Conservation (phyloP, 2,329 filamentous ascomycete species). For the Pyrenophora graminea region DNA sequence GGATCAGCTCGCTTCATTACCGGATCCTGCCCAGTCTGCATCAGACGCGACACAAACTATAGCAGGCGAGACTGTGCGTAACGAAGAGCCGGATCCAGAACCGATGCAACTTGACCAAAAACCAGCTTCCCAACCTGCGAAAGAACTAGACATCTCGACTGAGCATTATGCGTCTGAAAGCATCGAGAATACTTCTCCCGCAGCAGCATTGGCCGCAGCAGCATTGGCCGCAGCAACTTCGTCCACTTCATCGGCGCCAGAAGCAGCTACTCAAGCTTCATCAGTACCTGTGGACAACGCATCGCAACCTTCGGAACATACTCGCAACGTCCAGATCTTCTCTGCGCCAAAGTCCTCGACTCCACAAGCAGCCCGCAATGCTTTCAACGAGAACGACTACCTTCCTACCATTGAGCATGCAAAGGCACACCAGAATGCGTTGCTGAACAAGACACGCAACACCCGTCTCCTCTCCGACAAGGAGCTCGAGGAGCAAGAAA, state of each 20-base stretch:
- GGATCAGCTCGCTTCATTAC: conserved; percentile 34
- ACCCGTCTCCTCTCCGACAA: conserved; percentile 79
- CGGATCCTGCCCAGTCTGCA: conserved; percentile 25
- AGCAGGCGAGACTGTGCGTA: conserved; percentile 30
- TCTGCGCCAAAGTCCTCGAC: conserved; percentile 74
- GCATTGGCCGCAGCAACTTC: conserved; percentile 29
- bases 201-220: conserved; percentile 27
- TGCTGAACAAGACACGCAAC: conserved; percentile 68
- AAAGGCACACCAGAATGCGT: conserved; percentile 71
- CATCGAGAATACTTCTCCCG: conserved; percentile 23
- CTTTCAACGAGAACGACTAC: conserved; percentile 75
- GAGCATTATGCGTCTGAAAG: conserved; percentile 20
- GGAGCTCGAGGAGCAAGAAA: conserved; percentile 73
- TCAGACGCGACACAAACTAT: conserved; percentile 31
- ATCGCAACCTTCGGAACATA: conserved; percentile 18
- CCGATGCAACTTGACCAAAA: conserved; percentile 39
- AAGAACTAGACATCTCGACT: conserved; percentile 20
- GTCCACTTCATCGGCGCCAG: conserved; percentile 20
- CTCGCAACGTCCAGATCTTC: conserved; percentile 70
- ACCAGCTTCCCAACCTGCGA: conserved; percentile 14
- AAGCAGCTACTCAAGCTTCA: conserved; percentile 9
- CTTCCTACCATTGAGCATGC: conserved; percentile 75
- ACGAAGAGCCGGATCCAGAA: conserved; percentile 31
- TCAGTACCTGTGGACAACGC: conserved; percentile 3
- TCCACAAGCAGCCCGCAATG: conserved; percentile 72